Base-by-base conservation (phyloP, 2,329 filamentous ascomycete species). In the Beauveria varroae region DNA sequence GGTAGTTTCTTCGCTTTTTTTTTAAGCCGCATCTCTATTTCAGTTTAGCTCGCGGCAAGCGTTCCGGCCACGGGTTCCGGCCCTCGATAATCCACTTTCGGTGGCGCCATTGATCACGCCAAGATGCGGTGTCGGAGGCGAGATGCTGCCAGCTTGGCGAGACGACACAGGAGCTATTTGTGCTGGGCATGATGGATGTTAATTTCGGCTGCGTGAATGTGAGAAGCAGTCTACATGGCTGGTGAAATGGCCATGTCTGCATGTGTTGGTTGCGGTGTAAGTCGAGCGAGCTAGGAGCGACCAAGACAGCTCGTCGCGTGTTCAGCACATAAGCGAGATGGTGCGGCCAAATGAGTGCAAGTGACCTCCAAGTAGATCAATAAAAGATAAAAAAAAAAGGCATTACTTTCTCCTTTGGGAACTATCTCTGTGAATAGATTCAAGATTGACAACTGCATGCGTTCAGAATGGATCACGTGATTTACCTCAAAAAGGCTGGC, bases 1-100 rank as follows among this genome's bases (percentile, higher is more conserved):
- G 47, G 47, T 34, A 51, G 24, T 50, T 57, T 57, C 34, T 37
- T 37, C 34, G 30, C 30, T 37, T 34, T 28, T 12, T 5, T 52
- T 51, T 59, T 52, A 52, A 59, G 57, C 57, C 57, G 57, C 57
- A 59, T 59, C 57, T 43, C 47, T 24, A 52, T 41, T 16, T 50
- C 18, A 30, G 34, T 37, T 34, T 56, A 56, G 53, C 53, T 41
- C 28, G 55, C 55, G 55, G 55, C 30, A 52, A 44, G 18, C 47
- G 24, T 59, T 59, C 57, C 34, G 34, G 34, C 34, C 34, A 37
- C 34, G 12, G 34, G 12, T 37, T 37, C 34, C 57, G 57, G 57
- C 57, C 57, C 56, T 51, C 47, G 12, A 12, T 14, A 41, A 51
- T 52, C 57, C 57, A 59, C 57, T 59, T 52, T 28, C 30, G 43